Percentiles rank a stretch among this genome's conserved stretches.
These are phyloP conservation scores for Forsythia suspensa DNA, from an alignment of 257 asterid genomes.

Conservation along the genomic window DNA sequence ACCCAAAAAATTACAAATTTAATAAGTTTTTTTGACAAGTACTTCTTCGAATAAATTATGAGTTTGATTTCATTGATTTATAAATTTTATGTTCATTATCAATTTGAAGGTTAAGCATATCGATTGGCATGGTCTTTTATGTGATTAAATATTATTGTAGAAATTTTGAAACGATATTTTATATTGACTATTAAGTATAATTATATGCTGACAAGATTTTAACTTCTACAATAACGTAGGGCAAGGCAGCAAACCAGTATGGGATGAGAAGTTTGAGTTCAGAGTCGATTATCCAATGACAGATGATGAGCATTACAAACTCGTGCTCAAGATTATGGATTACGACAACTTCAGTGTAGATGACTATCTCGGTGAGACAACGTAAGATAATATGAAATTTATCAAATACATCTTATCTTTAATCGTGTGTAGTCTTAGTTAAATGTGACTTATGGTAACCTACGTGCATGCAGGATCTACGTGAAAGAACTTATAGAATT, in stretches of 20 bases:
- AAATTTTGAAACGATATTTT: too few species aligned
- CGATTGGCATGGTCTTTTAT: too few species aligned
- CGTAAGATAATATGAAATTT: constrained; percentile 27
- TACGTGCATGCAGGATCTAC: constrained; percentile 44
- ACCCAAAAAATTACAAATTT: too few species aligned
- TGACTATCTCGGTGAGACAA: constrained; percentile 62
- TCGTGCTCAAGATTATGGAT: constrained; percentile 58
- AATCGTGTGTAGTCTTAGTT: not conserved
- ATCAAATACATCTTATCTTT: not conserved
- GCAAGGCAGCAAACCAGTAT: constrained; percentile 47
- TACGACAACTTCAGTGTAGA: constrained; percentile 46
- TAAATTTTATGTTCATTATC: too few species aligned
- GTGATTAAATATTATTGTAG: too few species aligned
- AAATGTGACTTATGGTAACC: not conserved
- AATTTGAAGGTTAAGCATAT: too few species aligned
- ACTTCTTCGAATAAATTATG: too few species aligned
- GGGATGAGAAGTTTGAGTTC: constrained; percentile 68
- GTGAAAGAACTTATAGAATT: constrained; percentile 56
- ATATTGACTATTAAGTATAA: too few species aligned
- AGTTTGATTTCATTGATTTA: too few species aligned
- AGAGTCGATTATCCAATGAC: constrained; percentile 42
- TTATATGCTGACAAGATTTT: not conserved
- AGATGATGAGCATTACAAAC: constrained; percentile 39
- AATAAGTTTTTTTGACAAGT: too few species aligned
- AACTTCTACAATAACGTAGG: constrained; percentile 25